Evolutionary conservation across 2,329 filamentous ascomycete genomes (phyloP).

Genomic region (Cordyceps cicadae): DNA sequence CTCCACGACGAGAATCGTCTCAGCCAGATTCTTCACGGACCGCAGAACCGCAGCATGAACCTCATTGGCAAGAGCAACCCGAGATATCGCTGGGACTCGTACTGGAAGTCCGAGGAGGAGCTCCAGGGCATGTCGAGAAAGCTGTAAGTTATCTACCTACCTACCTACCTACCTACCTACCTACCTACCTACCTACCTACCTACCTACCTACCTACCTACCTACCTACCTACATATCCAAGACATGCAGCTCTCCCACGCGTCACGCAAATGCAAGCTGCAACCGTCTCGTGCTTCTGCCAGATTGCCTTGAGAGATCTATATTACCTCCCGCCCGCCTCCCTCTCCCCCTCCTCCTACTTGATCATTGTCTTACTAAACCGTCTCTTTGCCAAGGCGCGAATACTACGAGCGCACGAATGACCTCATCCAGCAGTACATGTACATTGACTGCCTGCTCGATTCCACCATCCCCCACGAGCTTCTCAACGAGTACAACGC

Average conservation of each 20-base stretch:
- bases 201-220: background rate
- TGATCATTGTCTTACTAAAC: background rate
- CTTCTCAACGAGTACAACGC: slow-evolving; percentile 80
- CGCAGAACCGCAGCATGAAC: slow-evolving; percentile 72
- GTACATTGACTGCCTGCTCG: slow-evolving; percentile 84
- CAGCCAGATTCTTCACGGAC: slow-evolving; percentile 52
- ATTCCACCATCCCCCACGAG: slow-evolving; percentile 86
- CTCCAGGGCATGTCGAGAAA: slow-evolving; percentile 62
- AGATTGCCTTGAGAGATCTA: background rate
- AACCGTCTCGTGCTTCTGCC: background rate
- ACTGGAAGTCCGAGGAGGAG: slow-evolving; percentile 75
- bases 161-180: too few species aligned
- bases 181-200: background rate
- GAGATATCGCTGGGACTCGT: slow-evolving; percentile 75
- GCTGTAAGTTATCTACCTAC: slow-evolving; percentile 38
- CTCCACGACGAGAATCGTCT: slow-evolving; percentile 50
- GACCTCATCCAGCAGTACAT: slow-evolving; percentile 83
- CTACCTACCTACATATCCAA: background rate
- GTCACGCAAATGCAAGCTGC: too few species aligned
- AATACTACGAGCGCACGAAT: slow-evolving; percentile 88
- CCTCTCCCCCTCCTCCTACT: background rate
- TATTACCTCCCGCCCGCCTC: background rate
- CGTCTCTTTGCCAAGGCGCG: slow-evolving; percentile 40
- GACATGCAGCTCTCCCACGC: background rate
- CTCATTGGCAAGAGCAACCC: slow-evolving; percentile 86